Evolutionary conservation across 176 grass and related monocot species (phyloP), one percentile per base, ranked within the genome.

Genomic region (Musa beccarii): DNA sequence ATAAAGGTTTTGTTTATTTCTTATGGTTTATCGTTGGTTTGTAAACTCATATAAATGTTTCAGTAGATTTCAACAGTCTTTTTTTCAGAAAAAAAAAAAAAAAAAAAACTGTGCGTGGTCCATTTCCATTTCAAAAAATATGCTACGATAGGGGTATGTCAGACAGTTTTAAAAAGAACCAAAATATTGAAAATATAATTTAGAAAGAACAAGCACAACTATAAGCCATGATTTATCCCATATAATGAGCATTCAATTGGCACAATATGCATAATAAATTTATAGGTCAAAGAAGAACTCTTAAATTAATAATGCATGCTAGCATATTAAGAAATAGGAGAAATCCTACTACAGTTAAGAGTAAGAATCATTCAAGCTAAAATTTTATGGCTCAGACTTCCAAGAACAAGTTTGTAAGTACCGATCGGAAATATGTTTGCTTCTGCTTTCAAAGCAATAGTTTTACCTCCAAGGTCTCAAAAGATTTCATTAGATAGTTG

Each of bases 391-490:
- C 34, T 6, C 34, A 43, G 4, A 43, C 34, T 66, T 24, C 23
- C 11, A 26, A 66, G 23, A 25, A 24, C 2, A 65, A 65, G 10
- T 23, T 65, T 25, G 4, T 7, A 24, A 66, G 25, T 66, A 11
- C 10, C 26, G 55, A 29, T 23, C 29, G 15, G 25, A 50, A 69
- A 23, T 6, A 17, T 3, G 19, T 69, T 19, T 64, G 62, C 1
- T 11, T 8, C 17, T 57, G 51, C 57, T 29, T 20, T 56, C 14
- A 54, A n/a, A 19, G 26, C 34, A 69, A 53, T 34, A 64, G 11
- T 76, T 52, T 76, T 81, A 99, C 95, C 95, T 94, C 95, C 24
- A 99, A 75, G 0, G 95, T 99, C 78, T 92, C 84, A 84, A 94
- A 99, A 20, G 90, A 94, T 71, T 92, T 91, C 57, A 79, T 88